Percentiles rank a stretch among this genome's conserved stretches.
Evolutionary conservation across 2,329 filamentous ascomycete genomes (phyloP).

Genomic region (Colletotrichum sp.): DNA sequence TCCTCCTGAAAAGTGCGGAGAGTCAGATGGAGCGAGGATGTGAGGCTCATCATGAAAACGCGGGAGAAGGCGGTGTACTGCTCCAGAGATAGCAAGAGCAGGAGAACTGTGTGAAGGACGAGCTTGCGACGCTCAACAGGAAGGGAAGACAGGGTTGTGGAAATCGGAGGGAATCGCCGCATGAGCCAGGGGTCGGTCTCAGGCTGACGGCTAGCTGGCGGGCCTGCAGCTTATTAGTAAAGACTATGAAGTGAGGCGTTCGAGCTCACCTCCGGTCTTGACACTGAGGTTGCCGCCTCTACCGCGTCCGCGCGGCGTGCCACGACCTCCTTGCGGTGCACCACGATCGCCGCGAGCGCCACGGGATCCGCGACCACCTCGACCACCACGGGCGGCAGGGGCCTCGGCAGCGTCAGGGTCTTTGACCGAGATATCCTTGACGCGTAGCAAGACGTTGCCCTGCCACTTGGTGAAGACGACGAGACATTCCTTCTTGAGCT

Average conservation of each 20-base stretch:
- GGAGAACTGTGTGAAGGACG: slow-evolving; percentile 73
- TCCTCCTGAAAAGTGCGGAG: slow-evolving; percentile 69
- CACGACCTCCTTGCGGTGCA: slow-evolving; percentile 10
- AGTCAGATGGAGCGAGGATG: slow-evolving; percentile 74
- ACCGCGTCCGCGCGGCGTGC: slow-evolving; percentile 15
- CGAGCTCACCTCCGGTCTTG: slow-evolving; percentile 24
- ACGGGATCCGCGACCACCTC: slow-evolving; percentile 30
- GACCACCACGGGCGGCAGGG: slow-evolving; percentile 37
- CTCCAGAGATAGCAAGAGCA: slow-evolving; percentile 77
- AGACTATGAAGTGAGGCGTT: neutral
- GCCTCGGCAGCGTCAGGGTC: slow-evolving; percentile 33
- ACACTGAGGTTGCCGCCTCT: slow-evolving; percentile 11
- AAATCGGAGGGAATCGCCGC: slow-evolving; percentile 61
- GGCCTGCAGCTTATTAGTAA: neutral
- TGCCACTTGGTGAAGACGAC: slow-evolving; percentile 84
- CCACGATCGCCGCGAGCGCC: slow-evolving; percentile 23
- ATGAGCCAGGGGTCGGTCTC: slow-evolving; percentile 52
- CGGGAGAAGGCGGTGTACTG: slow-evolving; percentile 79
- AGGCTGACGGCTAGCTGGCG: neutral
- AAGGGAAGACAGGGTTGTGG: slow-evolving; percentile 65
- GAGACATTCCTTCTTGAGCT: slow-evolving; percentile 73
- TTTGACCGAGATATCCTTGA: slow-evolving; percentile 70
- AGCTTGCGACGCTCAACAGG: slow-evolving; percentile 66
- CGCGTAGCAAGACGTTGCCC: slow-evolving; percentile 68
- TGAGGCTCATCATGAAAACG: slow-evolving; percentile 71